Percentiles rank a stretch among this genome's conserved stretches.
phyloP scores from a whole-genome alignment of 75 land plant species.

The Azolla pinnata region DNA sequence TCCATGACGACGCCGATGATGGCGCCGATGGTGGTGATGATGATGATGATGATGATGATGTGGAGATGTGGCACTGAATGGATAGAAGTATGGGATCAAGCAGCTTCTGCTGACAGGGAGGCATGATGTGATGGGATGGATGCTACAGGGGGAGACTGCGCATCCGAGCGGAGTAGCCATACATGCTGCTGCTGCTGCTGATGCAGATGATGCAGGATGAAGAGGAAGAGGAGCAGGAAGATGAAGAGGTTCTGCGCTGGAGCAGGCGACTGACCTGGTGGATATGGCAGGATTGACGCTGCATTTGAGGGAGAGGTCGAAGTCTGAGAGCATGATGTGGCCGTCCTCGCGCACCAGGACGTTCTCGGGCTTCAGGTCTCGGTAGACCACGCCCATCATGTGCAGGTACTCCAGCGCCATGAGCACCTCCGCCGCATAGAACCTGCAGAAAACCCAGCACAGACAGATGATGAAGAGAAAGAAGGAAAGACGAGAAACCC shows the following conservation, averaged over 20 bases:
- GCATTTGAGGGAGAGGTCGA: constrained; percentile 57
- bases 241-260: neutral
- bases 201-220: no score
- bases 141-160: constrained; percentile 10
- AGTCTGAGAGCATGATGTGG: constrained; percentile 78
- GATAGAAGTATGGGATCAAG: neutral
- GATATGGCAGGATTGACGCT: constrained; percentile 31
- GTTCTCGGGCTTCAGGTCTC: constrained; percentile 77
- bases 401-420: constrained; percentile 70
- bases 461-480: neutral
- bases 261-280: neutral
- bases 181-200: neutral
- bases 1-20: no score
- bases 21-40: no score
- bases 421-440: constrained; percentile 64
- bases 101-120: neutral
- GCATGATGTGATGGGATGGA: constrained; percentile 1
- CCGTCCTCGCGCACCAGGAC: constrained; percentile 58
- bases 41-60: no score
- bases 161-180: constrained; percentile 1
- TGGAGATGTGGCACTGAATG: neutral
- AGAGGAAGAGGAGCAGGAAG: no score
- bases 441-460: constrained; percentile 15
- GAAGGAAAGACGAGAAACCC: neutral
- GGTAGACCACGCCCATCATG: constrained; percentile 53